Conservation (phyloP, 768 basidiomycete species). For the Leccinum subgranulosum region DNA sequence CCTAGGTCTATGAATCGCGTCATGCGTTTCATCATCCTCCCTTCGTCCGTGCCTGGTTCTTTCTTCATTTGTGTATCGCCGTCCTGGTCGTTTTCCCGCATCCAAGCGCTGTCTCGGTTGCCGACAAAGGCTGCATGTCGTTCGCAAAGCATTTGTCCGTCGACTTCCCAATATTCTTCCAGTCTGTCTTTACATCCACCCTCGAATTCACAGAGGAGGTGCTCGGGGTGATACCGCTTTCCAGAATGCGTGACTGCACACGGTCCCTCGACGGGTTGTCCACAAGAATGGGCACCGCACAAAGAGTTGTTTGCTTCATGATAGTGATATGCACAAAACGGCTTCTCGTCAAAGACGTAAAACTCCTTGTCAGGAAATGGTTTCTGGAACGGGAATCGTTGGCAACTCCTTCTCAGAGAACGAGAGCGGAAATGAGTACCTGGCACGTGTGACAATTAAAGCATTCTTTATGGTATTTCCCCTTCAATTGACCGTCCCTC, state of each 20-base stretch:
- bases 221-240: constrained; percentile 84
- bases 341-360: constrained; percentile 88
- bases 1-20: constrained; percentile 79
- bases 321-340: constrained; percentile 90
- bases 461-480: constrained; percentile 91
- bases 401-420: neutral
- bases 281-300: constrained; percentile 74
- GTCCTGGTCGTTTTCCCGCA: constrained; percentile 12
- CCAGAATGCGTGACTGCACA: constrained; percentile 85
- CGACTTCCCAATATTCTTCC: constrained; percentile 89
- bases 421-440: constrained; percentile 37
- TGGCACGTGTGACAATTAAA: constrained; percentile 87
- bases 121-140: constrained; percentile 52
- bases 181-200: constrained; percentile 52
- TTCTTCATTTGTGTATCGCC: constrained; percentile 8
- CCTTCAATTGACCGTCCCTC: constrained; percentile 90
- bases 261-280: constrained; percentile 89
- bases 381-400: constrained; percentile 44
- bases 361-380: constrained; percentile 91
- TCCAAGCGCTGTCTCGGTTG: constrained; percentile 22
- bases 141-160: constrained; percentile 84
- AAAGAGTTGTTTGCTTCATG: constrained; percentile 89
- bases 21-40: constrained; percentile 69
- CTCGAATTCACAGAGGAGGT: constrained; percentile 78
- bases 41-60: constrained; percentile 28